A percentile compares a stretch with the other conserved stretches of the same genome.
These are phyloP conservation scores for Angophora floribunda DNA, from an alignment of 345 rosid genomes.

Conservation along the genomic window DNA sequence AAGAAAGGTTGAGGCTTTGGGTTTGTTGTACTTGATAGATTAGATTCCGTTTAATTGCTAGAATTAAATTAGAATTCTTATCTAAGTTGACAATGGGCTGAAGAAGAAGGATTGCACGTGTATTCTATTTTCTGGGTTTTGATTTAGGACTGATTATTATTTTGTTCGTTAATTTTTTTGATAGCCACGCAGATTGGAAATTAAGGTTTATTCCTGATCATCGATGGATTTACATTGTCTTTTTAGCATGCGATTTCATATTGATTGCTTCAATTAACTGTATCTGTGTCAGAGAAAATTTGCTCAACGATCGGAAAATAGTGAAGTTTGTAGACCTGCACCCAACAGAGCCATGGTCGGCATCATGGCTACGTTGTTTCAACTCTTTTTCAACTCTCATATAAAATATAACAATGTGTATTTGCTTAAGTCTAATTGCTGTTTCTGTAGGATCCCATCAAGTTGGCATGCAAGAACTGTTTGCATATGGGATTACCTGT, in stretches of 20 bases:
- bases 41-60: background rate
- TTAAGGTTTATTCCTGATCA: constrained; percentile 22
- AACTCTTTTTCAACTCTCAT: background rate
- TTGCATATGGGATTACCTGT: constrained; percentile 56
- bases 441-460: constrained; percentile 28
- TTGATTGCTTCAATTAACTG: background rate
- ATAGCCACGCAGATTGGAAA: constrained; percentile 53
- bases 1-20: background rate
- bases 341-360: constrained; percentile 46
- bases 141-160: constrained; percentile 1
- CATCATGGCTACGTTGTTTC: background rate
- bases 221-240: background rate
- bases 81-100: background rate
- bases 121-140: background rate
- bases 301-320: constrained; percentile 47
- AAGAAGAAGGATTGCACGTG: background rate
- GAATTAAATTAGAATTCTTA: background rate
- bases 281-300: constrained; percentile 28
- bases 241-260: background rate
- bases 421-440: background rate
- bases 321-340: constrained; percentile 45
- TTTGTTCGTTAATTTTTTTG: background rate
- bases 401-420: background rate
- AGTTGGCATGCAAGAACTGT: constrained; percentile 44
- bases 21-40: background rate